Conservation (phyloP, 306 rosid species). For the Neltuma alba region DNA sequence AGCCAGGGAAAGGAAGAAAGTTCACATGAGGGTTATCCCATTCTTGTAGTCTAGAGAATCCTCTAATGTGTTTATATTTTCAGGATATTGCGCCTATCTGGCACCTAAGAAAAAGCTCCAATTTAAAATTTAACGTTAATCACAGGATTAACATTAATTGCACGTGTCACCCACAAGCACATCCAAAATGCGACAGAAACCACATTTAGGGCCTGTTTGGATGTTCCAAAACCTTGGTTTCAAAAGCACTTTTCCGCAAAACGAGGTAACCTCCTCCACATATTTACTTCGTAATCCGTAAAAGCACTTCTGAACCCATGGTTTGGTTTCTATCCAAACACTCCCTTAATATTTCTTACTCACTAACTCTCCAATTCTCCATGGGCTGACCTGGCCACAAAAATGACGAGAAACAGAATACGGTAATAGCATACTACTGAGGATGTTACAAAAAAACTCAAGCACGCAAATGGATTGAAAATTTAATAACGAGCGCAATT, state of each 20-base stretch:
- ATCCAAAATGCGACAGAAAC: background rate
- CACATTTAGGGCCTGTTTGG: no score
- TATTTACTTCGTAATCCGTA: no score
- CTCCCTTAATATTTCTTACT: background rate
- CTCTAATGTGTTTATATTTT: background rate
- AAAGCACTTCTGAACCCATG: no score
- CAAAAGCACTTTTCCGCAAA: no score
- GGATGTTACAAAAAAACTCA: background rate
- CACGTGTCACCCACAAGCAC: conserved; percentile 11
- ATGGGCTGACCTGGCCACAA: background rate
- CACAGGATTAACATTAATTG: background rate
- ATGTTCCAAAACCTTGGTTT: no score
- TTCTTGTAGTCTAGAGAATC: background rate
- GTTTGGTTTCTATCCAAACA: no score
- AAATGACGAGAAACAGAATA: background rate
- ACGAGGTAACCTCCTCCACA: no score
- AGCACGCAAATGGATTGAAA: background rate
- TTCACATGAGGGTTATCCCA: background rate
- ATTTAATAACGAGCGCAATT: background rate
- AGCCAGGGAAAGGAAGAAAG: background rate
- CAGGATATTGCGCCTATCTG: background rate
- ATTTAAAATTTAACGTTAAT: background rate
- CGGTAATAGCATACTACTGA: background rate
- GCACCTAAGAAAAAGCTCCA: background rate
- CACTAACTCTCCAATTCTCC: background rate